These are phyloP conservation scores for Diatrype stigma DNA, from an alignment of 2,329 filamentous ascomycete species.

Conservation along the genomic window DNA sequence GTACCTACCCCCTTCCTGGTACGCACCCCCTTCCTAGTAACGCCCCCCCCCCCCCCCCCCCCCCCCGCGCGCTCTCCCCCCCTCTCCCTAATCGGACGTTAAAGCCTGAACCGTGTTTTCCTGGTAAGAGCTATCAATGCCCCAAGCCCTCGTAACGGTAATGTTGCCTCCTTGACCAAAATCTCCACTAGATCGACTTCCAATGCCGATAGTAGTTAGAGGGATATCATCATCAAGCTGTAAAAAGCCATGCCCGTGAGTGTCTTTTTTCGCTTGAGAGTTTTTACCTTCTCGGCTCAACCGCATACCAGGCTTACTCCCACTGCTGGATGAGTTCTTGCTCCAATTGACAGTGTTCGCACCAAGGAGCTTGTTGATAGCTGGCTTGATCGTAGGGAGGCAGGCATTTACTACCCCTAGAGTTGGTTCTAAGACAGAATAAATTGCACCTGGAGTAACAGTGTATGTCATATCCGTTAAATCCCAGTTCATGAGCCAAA, in stretches of 20 bases:
- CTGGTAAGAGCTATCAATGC: too few relatives aligned
- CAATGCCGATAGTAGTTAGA: background rate
- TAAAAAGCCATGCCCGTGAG: background rate
- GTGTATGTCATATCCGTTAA: conserved; percentile 6
- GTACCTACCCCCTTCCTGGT: too few relatives aligned
- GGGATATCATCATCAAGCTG: background rate
- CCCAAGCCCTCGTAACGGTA: too few relatives aligned
- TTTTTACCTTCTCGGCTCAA: background rate
- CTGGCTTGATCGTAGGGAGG: conserved; percentile 12
- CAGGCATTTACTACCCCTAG: conserved; percentile 12
- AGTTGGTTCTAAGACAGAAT: conserved; percentile 8
- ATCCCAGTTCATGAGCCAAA: conserved; percentile 3
- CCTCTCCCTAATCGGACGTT: too few relatives aligned
- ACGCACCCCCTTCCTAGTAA: too few relatives aligned
- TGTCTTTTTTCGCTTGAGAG: background rate
- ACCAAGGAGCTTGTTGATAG: background rate
- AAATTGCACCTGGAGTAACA: background rate
- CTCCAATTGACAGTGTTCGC: background rate
- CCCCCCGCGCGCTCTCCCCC: too few relatives aligned
- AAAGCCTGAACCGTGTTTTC: too few relatives aligned
- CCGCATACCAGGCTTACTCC: background rate
- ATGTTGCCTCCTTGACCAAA: too few relatives aligned
- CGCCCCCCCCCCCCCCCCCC: too few relatives aligned
- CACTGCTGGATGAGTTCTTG: background rate
- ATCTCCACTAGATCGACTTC: too few relatives aligned